phyloP scores from a whole-genome alignment of 2,329 filamentous ascomycete species.

The Pezicula carpinea region DNA sequence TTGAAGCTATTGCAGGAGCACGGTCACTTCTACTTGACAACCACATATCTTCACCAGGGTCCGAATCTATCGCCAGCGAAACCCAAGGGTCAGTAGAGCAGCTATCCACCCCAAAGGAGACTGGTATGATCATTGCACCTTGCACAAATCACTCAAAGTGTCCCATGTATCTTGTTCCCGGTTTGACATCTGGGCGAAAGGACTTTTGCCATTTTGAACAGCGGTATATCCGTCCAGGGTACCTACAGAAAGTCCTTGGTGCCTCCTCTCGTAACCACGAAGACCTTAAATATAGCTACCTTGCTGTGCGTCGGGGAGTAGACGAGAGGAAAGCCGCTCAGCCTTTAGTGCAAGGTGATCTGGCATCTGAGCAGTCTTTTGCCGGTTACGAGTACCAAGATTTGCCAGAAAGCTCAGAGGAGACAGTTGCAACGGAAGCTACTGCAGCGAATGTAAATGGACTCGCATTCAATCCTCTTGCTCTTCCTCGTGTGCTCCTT shows the following conservation, averaged over 20 bases:
- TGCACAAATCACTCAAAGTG: slow-evolving; percentile 88
- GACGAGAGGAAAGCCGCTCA: slow-evolving; percentile 36
- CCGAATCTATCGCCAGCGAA: slow-evolving; percentile 34
- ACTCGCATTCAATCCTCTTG: slow-evolving; percentile 47
- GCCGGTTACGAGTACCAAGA: slow-evolving; percentile 59
- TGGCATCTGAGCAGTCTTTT: slow-evolving; percentile 64
- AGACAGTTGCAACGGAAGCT: not conserved
- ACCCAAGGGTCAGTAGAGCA: slow-evolving; percentile 18
- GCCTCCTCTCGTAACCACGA: slow-evolving; percentile 74
- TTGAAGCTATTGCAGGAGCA: slow-evolving; percentile 85
- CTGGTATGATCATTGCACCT: slow-evolving; percentile 62
- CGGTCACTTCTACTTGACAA: slow-evolving; percentile 73
- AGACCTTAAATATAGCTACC: slow-evolving; percentile 85
- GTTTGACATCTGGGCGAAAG: slow-evolving; percentile 68
- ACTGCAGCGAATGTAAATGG: slow-evolving; percentile 16
- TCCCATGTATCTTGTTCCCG: slow-evolving; percentile 78
- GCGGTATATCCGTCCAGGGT: slow-evolving; percentile 78
- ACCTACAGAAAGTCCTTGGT: slow-evolving; percentile 72
- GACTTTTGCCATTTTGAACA: slow-evolving; percentile 92
- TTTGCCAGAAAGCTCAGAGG: slow-evolving; percentile 19
- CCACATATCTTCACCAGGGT: slow-evolving; percentile 62
- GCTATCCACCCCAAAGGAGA: slow-evolving; percentile 41
- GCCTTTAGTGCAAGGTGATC: slow-evolving; percentile 43
- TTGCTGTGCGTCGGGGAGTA: slow-evolving; percentile 77
- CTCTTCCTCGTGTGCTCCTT: slow-evolving; percentile 73